Conservation (phyloP, 441 rosid genomes). For the Euphorbia corollata region DNA sequence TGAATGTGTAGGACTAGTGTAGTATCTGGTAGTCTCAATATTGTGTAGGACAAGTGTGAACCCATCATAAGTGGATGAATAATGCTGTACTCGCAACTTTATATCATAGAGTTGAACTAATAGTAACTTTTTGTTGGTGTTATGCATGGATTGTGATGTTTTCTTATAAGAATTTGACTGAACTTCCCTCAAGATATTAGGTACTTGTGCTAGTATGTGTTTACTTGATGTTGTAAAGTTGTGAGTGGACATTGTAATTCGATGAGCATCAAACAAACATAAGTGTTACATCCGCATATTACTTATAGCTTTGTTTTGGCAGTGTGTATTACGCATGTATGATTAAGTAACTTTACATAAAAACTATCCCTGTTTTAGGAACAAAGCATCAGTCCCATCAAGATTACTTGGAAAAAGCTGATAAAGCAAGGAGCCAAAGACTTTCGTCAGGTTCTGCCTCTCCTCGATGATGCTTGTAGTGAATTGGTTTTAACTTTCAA, state of each 20-base stretch:
- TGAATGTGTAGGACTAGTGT: too few relatives aligned
- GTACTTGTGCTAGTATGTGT: neutral
- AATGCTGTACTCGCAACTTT: neutral
- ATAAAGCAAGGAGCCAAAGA: constrained; percentile 59
- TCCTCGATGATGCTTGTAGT: constrained; percentile 26
- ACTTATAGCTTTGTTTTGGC: neutral
- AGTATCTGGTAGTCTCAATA: neutral
- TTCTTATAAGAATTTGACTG: constrained; percentile 6
- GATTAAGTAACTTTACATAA: neutral
- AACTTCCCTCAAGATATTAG: neutral
- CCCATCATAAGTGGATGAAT: neutral
- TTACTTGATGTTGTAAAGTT: neutral
- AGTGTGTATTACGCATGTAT: neutral
- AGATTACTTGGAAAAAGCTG: constrained; percentile 81
- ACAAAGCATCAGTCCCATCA: constrained; percentile 71
- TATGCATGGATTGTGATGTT: neutral
- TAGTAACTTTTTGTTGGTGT: neutral
- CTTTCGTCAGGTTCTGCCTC: constrained; percentile 53
- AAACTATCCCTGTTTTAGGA: constrained; percentile 32
- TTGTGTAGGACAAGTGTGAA: neutral
- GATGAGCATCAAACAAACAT: neutral
- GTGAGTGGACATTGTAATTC: neutral
- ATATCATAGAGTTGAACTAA: neutral
- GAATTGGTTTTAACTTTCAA: neutral
- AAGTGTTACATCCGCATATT: neutral